A percentile compares a stretch with the other conserved stretches of the same genome.
phyloP scores from a whole-genome alignment of 495 filamentous ascomycete species.

The Lindgomyces ingoldianus region DNA sequence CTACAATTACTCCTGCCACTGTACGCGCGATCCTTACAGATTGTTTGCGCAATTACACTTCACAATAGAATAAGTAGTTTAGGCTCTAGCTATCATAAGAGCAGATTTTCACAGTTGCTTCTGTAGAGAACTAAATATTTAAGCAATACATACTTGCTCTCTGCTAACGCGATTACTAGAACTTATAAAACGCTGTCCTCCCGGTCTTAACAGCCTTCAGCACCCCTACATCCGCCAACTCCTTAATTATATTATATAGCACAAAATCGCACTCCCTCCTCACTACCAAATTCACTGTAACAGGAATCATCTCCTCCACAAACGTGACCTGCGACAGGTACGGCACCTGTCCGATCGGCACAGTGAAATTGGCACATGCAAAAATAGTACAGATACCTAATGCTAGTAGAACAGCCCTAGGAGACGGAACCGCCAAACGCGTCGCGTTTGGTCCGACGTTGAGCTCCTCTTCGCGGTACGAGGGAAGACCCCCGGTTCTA shows the following conservation, averaged over 20 bases:
- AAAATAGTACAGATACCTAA: slow-evolving; percentile 46
- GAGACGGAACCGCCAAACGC: slow-evolving; percentile 42
- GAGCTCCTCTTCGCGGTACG: slow-evolving; percentile 44
- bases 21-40: background rate
- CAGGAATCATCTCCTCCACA: slow-evolving; percentile 47
- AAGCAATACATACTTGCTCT: background rate
- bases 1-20: background rate
- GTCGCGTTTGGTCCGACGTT: slow-evolving; percentile 38
- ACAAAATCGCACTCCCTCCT: slow-evolving; percentile 50
- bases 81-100: background rate
- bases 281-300: slow-evolving; percentile 48
- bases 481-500: slow-evolving; percentile 48
- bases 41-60: background rate
- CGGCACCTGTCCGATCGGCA: slow-evolving; percentile 50
- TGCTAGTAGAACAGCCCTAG: slow-evolving; percentile 38
- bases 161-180: background rate
- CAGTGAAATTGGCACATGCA: slow-evolving; percentile 46
- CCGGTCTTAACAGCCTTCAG: slow-evolving; percentile 46
- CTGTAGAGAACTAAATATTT: background rate
- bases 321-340: slow-evolving; percentile 46
- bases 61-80: background rate
- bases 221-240: slow-evolving; percentile 48
- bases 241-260: slow-evolving; percentile 51
- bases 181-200: slow-evolving; percentile 42
- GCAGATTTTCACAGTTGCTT: background rate